Evolutionary conservation across 805 yeast species (phyloP).

Genomic region (Cyberlindnera maclurae): DNA sequence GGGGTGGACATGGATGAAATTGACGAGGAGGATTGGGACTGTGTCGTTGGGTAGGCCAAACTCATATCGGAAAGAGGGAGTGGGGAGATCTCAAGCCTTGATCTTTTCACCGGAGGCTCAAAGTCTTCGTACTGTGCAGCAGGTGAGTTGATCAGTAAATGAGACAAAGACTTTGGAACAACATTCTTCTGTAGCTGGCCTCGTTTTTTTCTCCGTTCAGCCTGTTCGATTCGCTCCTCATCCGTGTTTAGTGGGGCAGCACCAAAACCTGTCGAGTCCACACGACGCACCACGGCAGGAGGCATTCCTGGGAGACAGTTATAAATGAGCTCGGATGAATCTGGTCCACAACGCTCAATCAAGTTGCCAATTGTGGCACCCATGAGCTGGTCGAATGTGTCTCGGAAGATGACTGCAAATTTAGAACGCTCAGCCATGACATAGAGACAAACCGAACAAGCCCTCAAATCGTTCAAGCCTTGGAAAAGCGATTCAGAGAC

Average conservation of each 20-base stretch:
- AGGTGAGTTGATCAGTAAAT: conserved; percentile 37
- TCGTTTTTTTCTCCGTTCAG: conserved; percentile 39
- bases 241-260: conserved; percentile 23
- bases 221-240: conserved; percentile 39
- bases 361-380: conserved; percentile 56
- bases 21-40: conserved; percentile 5
- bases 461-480: conserved; percentile 55
- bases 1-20: conserved; percentile 13
- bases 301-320: conserved; percentile 45
- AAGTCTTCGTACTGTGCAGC: conserved; percentile 25
- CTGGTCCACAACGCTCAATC: conserved; percentile 57
- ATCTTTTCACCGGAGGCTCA: conserved; percentile 10
- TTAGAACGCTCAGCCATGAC: conserved; percentile 62
- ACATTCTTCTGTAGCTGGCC: conserved; percentile 44
- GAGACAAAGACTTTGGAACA: conserved; percentile 48
- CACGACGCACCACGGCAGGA: conserved; percentile 47
- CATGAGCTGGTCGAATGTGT: conserved; percentile 62
- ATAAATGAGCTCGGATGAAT: conserved; percentile 49
- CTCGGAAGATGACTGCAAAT: conserved; percentile 55
- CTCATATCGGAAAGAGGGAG: not conserved
- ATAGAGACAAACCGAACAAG: conserved; percentile 56
- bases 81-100: not conserved
- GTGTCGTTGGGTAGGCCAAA: conserved; percentile 2
- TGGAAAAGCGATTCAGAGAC: conserved; percentile 47
- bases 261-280: conserved; percentile 21